Evolutionary conservation across 352 stramenopile genomes (phyloP).

Genomic region (Pythium oligandrum): DNA sequence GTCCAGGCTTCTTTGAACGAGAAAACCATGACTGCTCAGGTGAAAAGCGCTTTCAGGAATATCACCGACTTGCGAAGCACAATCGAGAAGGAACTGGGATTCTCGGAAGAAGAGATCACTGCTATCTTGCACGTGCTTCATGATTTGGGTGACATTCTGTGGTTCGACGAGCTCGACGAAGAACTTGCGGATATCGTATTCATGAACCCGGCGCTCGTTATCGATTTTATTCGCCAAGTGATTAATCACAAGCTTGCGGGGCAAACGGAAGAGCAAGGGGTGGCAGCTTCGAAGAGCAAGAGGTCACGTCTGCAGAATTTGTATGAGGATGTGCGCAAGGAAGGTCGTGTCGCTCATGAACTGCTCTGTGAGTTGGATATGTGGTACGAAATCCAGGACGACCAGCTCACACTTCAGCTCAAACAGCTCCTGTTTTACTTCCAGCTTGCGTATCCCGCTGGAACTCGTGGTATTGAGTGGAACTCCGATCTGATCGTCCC

Average conservation of each 20-base stretch:
- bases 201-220: constrained; percentile 6
- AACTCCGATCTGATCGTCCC: constrained; percentile 11
- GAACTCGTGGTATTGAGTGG: not conserved
- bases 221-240: constrained; percentile 12
- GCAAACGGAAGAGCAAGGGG: too few relatives aligned
- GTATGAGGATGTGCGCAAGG: not conserved
- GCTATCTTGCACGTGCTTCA: constrained; percentile 12
- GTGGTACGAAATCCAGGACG: constrained; percentile 3
- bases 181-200: constrained; percentile 1
- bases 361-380: constrained; percentile 1
- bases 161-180: constrained; percentile 3
- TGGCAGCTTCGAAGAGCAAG: too few relatives aligned
- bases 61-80: not conserved
- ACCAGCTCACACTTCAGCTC: constrained; percentile 1
- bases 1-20: not conserved
- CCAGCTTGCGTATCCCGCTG: constrained; percentile 9
- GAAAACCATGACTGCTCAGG: not conserved
- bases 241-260: constrained; percentile 7
- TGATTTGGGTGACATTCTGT: constrained; percentile 13
- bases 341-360: constrained; percentile 5
- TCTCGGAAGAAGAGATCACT: not conserved
- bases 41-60: not conserved
- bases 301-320: not conserved
- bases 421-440: constrained; percentile 12
- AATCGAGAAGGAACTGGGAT: not conserved